Evolutionary conservation across 192 early-diverging fungal species (phyloP).

Genomic region (Piromyces finnis): DNA sequence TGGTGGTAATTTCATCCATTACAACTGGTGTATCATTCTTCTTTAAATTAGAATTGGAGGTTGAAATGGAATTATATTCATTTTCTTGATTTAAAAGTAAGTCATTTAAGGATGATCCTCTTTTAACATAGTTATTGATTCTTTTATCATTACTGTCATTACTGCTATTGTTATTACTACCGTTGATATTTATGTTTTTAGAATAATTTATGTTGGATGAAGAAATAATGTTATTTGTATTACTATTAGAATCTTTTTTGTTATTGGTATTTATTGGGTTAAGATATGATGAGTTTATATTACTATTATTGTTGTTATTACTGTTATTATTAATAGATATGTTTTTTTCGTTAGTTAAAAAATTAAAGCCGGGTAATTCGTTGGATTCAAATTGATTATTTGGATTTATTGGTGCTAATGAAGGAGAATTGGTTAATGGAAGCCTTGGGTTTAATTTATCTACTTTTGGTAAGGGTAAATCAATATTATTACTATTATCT

Average conservation of each 20-base stretch:
- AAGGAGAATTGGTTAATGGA: background rate
- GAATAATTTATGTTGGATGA: background rate
- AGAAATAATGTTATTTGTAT: background rate
- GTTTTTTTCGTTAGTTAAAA: background rate
- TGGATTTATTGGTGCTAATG: background rate
- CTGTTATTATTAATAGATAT: background rate
- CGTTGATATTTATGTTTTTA: background rate
- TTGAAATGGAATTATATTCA: background rate
- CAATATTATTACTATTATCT: too few relatives aligned
- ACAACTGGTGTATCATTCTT: background rate
- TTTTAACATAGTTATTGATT: background rate
- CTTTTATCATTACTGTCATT: background rate
- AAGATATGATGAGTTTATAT: background rate
- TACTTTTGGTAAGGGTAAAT: background rate
- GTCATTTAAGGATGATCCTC: background rate
- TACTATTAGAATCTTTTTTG: background rate
- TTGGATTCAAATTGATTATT: background rate
- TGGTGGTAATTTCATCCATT: background rate
- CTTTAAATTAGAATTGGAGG: background rate
- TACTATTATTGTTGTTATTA: background rate
- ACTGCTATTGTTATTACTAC: background rate
- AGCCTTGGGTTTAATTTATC: background rate
- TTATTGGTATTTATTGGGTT: background rate
- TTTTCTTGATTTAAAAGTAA: background rate
- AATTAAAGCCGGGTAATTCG: background rate